Conservation (phyloP, 306 rosid species). For the Macrotyloma uniflorum region DNA sequence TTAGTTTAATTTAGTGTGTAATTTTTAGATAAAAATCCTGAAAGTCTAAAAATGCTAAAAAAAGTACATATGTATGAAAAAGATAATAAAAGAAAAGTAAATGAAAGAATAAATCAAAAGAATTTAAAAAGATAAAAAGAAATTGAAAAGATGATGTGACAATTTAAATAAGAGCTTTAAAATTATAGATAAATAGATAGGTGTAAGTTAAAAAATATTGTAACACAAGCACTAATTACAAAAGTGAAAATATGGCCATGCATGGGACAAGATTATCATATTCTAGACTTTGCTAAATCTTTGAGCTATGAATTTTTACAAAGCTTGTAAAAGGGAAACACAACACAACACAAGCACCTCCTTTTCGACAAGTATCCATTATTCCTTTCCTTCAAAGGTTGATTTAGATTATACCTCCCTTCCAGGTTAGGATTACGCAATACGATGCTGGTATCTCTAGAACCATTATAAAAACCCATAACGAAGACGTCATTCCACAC, state of each 20-base stretch:
- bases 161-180: neutral
- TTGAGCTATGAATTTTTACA: constrained; percentile 14
- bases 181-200: neutral
- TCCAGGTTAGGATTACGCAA: neutral
- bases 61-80: neutral
- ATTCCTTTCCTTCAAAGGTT: constrained; percentile 35
- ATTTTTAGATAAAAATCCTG: neutral
- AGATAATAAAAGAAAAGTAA: neutral
- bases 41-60: neutral
- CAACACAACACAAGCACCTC: neutral
- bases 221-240: no score
- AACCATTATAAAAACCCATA: neutral
- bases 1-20: no score
- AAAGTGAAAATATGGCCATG: no score
- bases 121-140: neutral
- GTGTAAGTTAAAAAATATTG: neutral
- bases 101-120: neutral
- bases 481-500: neutral
- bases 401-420: constrained; percentile 38
- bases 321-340: neutral
- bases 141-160: neutral
- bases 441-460: neutral
- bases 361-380: neutral
- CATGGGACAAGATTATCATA: neutral
- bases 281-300: constrained; percentile 9